Evolutionary conservation across 805 yeast species (phyloP).

Genomic region (Suhomyces faveliae): DNA sequence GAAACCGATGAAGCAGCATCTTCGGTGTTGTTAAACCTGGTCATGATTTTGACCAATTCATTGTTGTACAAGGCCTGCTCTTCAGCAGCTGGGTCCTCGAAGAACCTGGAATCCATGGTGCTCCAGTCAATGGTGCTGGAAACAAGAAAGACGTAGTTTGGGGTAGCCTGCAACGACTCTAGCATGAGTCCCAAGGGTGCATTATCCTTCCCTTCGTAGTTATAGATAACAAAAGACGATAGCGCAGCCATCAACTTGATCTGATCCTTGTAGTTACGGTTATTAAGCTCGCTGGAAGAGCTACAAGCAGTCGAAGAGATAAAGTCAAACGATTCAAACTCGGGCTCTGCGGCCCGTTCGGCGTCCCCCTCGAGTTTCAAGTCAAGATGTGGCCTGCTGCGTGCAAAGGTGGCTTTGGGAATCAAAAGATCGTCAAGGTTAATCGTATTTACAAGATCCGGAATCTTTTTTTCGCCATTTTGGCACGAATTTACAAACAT

Average conservation of each 20-base stretch:
- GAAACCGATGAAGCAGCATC: not conserved
- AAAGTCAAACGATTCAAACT: constrained; percentile 5
- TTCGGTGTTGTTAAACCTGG: not conserved
- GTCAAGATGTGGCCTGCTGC: not conserved
- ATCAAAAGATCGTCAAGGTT: constrained; percentile 8
- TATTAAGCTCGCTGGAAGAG: constrained; percentile 18
- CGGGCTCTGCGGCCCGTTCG: not conserved
- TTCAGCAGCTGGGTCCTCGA: constrained; percentile 1
- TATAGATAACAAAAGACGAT: constrained; percentile 33
- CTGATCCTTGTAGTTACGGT: constrained; percentile 31
- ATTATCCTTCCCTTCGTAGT: constrained; percentile 16
- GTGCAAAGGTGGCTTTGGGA: constrained; percentile 1
- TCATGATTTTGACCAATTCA: constrained; percentile 2
- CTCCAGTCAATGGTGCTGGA: constrained; percentile 14
- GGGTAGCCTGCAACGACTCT: constrained; percentile 16
- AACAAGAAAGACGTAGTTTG: constrained; percentile 20
- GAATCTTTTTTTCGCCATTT: not conserved
- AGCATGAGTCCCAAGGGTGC: constrained; percentile 13
- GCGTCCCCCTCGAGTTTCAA: not conserved
- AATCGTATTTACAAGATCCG: constrained; percentile 11
- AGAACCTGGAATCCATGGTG: constrained; percentile 1
- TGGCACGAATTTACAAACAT: constrained; percentile 12
- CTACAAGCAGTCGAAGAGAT: not conserved
- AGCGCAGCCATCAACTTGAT: constrained; percentile 30
- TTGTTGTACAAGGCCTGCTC: constrained; percentile 4